Evolutionary conservation across 305 asterid genomes (phyloP).

Genomic region (Nicotiana rustica): DNA sequence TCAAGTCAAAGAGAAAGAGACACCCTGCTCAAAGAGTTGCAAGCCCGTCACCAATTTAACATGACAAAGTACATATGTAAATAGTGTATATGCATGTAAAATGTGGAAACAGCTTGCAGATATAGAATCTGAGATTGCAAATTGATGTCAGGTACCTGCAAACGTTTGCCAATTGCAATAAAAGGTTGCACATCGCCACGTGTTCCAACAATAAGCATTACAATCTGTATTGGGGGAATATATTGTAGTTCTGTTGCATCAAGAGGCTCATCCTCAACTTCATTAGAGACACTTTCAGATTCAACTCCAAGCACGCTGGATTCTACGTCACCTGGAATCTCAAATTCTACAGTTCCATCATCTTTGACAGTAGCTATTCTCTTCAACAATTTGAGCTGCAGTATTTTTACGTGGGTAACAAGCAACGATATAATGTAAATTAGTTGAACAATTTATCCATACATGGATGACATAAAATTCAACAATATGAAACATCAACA

Average conservation of each 20-base stretch:
- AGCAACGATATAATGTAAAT: constrained; percentile 39
- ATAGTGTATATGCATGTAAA: background rate
- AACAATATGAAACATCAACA: constrained; percentile 7
- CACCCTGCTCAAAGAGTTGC: constrained; percentile 25
- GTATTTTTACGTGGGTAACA: constrained; percentile 56
- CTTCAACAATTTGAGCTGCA: constrained; percentile 95
- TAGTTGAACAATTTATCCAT: constrained; percentile 14
- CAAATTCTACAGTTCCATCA: constrained; percentile 95
- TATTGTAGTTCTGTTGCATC: constrained; percentile 62
- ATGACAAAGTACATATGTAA: constrained; percentile 7
- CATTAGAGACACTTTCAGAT: constrained; percentile 49
- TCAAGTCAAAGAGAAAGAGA: constrained; percentile 5
- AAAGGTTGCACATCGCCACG: constrained; percentile 89
- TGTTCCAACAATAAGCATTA: constrained; percentile 45
- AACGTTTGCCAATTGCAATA: constrained; percentile 77
- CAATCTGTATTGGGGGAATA: constrained; percentile 42
- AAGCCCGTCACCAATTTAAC: background rate
- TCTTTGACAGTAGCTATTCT: constrained; percentile 91
- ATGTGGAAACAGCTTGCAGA: constrained; percentile 21
- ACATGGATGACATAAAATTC: background rate
- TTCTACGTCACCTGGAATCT: constrained; percentile 82
- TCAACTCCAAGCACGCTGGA: constrained; percentile 53
- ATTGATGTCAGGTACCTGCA: constrained; percentile 57
- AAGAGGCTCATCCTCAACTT: constrained; percentile 63
- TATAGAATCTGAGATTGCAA: constrained; percentile 18